Percentiles rank a stretch among this genome's conserved stretches.
Conservation (phyloP, 805 yeast genomes). For the Saccharomycopsis sp. region DNA sequence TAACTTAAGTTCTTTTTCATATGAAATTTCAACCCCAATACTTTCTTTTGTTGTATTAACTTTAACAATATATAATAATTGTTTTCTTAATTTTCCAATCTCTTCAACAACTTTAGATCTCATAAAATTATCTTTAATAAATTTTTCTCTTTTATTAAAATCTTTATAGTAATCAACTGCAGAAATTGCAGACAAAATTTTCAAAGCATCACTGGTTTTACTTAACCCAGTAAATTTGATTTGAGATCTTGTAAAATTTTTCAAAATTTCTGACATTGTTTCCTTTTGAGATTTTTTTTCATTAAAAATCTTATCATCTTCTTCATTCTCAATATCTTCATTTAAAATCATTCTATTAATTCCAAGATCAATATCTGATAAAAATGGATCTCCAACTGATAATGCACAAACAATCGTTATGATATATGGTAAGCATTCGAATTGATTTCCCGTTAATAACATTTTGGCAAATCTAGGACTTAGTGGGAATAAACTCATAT, state of each 20-base stretch:
- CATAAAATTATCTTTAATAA: slow-evolving; percentile 46
- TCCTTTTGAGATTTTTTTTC: slow-evolving; percentile 29
- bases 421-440: slow-evolving; percentile 76
- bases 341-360: slow-evolving; percentile 24
- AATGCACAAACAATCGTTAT: slow-evolving; percentile 86
- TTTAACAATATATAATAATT: slow-evolving; percentile 65
- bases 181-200: slow-evolving; percentile 70
- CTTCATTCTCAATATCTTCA: slow-evolving; percentile 19
- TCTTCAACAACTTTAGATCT: slow-evolving; percentile 81
- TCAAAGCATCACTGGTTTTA: slow-evolving; percentile 62
- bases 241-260: slow-evolving; percentile 48
- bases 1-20: slow-evolving; percentile 37
- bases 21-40: slow-evolving; percentile 37
- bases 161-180: slow-evolving; percentile 69
- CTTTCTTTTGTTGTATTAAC: slow-evolving; percentile 50
- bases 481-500: slow-evolving; percentile 86
- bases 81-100: slow-evolving; percentile 69
- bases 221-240: slow-evolving; percentile 59
- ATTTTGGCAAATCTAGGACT: slow-evolving; percentile 91
- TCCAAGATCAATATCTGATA: slow-evolving; percentile 67
- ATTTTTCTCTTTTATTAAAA: slow-evolving; percentile 36
- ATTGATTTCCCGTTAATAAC: slow-evolving; percentile 79
- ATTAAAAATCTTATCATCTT: slow-evolving; percentile 28
- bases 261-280: slow-evolving; percentile 31
- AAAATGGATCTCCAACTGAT: slow-evolving; percentile 88